Evolutionary conservation across 1,284 basidiomycete genomes (phyloP), one percentile per base, ranked within the genome.

Genomic region (Paramarasmius palmivorus): DNA sequence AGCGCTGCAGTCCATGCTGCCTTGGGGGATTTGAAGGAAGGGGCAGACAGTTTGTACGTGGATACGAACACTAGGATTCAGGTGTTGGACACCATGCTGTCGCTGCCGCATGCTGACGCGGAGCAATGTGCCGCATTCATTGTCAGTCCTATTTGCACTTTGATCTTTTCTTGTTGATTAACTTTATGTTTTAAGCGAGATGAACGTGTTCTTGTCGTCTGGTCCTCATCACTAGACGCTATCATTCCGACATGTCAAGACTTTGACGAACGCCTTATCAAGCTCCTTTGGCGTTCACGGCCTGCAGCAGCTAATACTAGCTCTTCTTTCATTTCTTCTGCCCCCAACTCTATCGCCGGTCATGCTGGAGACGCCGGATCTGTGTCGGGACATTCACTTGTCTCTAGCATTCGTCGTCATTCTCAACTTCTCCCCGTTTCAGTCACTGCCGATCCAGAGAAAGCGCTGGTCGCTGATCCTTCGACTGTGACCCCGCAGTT

Each of bases 61-160:
- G 87, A 90, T 66, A 69, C 77, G 37, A 83, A 89, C 63, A 89
- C 86, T 10, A 81, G 86, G 52, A 90, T 90, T 54, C 87, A 90
- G 66, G 77, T 90, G 49, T 62, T 90, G 44, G 84, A 91, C 61
- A 84, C 82, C 19, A 89, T 93, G 78, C 73, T 85, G 51, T 74
- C 82, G 62, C 81, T 94, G 17, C 87, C 86, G 3, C 78, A 82
- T 39, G 92, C 90, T 2, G 83, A 92, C 63, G 87, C 88, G 71
- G 89, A 92, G 58, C 91, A 94, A 64, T 84, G 84, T 59, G 92
- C 90, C 14, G 90, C 91, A 0, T 94, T 94, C 65, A 83, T 94
- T 63, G 85, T 87, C 55, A 52, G 77, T 23, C n/a, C 8, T 29
- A 7, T 29, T 20, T 19, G n/a, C n/a, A n/a, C 10, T 29, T 69